Percentiles rank a stretch among this genome's conserved stretches.
Conservation (phyloP, 2,329 filamentous ascomycete genomes). For the Aspergillus novoparasiticus region DNA sequence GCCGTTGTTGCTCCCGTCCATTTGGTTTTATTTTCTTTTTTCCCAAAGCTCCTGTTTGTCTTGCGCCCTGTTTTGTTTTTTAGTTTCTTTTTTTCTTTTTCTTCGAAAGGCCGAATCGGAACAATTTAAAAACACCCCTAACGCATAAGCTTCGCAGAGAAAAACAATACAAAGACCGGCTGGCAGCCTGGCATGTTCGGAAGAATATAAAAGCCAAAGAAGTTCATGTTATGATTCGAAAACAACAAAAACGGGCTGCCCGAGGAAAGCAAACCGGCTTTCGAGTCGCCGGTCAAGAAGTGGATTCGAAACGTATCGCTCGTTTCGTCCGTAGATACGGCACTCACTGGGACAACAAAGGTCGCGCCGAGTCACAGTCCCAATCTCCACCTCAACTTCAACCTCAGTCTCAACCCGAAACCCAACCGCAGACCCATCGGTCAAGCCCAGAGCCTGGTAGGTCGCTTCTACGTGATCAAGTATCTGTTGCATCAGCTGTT, state of each 20-base stretch:
- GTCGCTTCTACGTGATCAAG: constrained; percentile 7
- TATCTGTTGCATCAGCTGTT: background rate
- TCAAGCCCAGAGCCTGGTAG: constrained; percentile 37
- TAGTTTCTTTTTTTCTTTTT: constrained; percentile 6
- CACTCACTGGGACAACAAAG: constrained; percentile 28
- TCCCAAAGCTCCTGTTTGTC: background rate
- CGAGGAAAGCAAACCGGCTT: constrained; percentile 42
- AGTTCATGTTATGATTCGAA: constrained; percentile 41
- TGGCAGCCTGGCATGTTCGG: constrained; percentile 40
- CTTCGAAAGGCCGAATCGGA: constrained; percentile 10
- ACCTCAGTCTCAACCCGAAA: constrained; percentile 17
- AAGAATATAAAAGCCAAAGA: constrained; percentile 44
- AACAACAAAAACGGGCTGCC: constrained; percentile 40
- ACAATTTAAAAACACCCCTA: constrained; percentile 10
- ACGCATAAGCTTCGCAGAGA: constrained; percentile 31
- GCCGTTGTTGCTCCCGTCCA: background rate
- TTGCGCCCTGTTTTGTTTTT: constrained; percentile 9
- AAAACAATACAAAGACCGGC: constrained; percentile 44
- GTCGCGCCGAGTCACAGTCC: constrained; percentile 10
- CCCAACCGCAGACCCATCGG: background rate
- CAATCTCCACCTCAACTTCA: constrained; percentile 6
- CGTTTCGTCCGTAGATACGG: constrained; percentile 38
- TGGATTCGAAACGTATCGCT: constrained; percentile 38
- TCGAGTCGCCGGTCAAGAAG: constrained; percentile 36
- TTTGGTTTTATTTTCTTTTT: background rate